A percentile compares a stretch with the other conserved stretches of the same genome.
Conservation (phyloP, 129 eudicot genomes). For the Rutidosis leptorrhynchoides region DNA sequence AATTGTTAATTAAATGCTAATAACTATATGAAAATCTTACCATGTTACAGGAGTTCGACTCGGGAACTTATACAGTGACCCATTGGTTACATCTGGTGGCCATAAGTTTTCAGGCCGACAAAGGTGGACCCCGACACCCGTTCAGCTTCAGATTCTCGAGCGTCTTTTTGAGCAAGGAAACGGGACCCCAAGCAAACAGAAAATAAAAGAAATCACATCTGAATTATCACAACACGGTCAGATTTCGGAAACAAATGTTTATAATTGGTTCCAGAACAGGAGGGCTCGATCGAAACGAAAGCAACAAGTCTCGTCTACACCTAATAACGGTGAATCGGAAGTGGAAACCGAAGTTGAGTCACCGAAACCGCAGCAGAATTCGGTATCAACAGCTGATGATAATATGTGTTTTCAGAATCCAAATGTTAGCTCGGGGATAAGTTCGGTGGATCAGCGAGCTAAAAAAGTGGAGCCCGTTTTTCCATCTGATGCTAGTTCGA, state of each 20-base stretch:
- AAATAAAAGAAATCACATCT: constrained; percentile 83
- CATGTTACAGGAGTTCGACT: constrained; percentile 66
- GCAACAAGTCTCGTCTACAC: constrained; percentile 63
- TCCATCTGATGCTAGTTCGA: constrained; percentile 60
- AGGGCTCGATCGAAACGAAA: constrained; percentile 90
- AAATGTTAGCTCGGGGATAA: constrained; percentile 51
- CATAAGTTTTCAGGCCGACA: constrained; percentile 89
- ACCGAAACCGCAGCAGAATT: constrained; percentile 50
- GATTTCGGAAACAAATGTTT: constrained; percentile 91
- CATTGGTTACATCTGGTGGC: constrained; percentile 63
- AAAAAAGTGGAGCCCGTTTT: constrained; percentile 63
- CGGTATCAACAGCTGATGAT: constrained; percentile 59
- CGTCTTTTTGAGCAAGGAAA: constrained; percentile 89
- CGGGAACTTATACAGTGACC: constrained; percentile 79
- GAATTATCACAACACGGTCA: constrained; percentile 96
- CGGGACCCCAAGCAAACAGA: constrained; percentile 98
- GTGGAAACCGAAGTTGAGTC: constrained; percentile 89
- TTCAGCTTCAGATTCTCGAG: constrained; percentile 91
- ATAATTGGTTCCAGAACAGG: constrained; percentile 93
- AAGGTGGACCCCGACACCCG: constrained; percentile 95
- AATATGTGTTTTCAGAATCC: constrained; percentile 56
- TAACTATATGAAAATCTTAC: constrained; percentile 8
- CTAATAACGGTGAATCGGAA: constrained; percentile 86
- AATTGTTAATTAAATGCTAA: background rate
- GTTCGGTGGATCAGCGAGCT: constrained; percentile 42